Conservation (phyloP, 129 eudicot species). For the Artemisia argyi region DNA sequence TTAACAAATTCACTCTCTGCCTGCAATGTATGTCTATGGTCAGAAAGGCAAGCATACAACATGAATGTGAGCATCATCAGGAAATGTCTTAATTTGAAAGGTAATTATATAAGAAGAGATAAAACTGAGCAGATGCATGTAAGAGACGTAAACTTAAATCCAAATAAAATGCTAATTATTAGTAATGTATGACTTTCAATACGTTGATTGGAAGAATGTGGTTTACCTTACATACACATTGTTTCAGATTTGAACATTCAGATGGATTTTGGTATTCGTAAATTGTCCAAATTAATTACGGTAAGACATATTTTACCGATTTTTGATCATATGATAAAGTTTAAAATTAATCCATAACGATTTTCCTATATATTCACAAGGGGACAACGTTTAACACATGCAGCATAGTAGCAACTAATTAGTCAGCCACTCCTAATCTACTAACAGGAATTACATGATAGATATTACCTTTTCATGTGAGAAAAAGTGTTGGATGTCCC, state of each 20-base stretch:
- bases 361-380: not conserved
- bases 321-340: not conserved
- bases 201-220: not conserved
- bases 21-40: constrained; percentile 39
- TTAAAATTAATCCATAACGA: not conserved
- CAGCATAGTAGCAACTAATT: too few relatives aligned
- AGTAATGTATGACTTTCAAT: not conserved
- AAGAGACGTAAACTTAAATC: not conserved
- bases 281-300: not conserved
- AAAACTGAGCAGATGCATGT: not conserved
- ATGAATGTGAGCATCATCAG: not conserved
- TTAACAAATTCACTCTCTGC: constrained; percentile 77
- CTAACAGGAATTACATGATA: too few relatives aligned
- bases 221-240: not conserved
- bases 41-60: constrained; percentile 3
- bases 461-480: too few relatives aligned
- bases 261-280: constrained; percentile 1
- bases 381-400: not conserved
- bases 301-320: not conserved
- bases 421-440: too few relatives aligned
- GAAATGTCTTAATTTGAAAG: not conserved
- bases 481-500: too few relatives aligned
- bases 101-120: not conserved
- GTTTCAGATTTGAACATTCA: not conserved
- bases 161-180: not conserved